phyloP scores from a whole-genome alignment of 768 basidiomycete species.

The Xanthoconium purpureum region DNA sequence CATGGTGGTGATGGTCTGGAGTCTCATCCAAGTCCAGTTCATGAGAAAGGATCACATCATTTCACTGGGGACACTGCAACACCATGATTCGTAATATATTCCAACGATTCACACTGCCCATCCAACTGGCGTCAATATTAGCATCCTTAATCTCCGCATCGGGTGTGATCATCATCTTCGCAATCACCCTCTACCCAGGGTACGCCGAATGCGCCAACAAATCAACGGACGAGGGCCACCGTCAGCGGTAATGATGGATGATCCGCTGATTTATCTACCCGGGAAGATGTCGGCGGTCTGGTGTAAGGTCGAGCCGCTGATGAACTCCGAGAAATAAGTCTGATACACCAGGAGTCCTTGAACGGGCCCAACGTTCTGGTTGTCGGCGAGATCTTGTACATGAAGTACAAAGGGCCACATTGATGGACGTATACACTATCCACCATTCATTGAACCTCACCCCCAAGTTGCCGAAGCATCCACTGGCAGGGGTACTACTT shows the following conservation, averaged over 20 bases:
- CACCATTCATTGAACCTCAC: not conserved
- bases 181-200: constrained; percentile 28
- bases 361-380: constrained; percentile 44
- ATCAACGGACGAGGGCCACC: constrained; percentile 50
- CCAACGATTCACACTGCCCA: constrained; percentile 41
- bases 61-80: constrained; percentile 29
- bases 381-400: constrained; percentile 44
- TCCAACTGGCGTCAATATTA: constrained; percentile 48
- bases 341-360: constrained; percentile 56
- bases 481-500: no score
- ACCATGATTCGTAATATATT: constrained; percentile 34
- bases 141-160: constrained; percentile 46
- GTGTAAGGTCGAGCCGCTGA: constrained; percentile 42
- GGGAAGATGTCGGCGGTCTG: constrained; percentile 50
- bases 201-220: constrained; percentile 40
- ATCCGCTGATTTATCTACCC: constrained; percentile 49
- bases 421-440: constrained; percentile 51
- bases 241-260: constrained; percentile 48
- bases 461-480: not conserved
- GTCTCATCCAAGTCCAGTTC: constrained; percentile 13
- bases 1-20: constrained; percentile 17
- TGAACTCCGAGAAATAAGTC: constrained; percentile 48
- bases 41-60: no score
- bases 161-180: constrained; percentile 44
- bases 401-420: not conserved